phyloP scores from a whole-genome alignment of 768 basidiomycete species.

The Phylloporus sp. region DNA sequence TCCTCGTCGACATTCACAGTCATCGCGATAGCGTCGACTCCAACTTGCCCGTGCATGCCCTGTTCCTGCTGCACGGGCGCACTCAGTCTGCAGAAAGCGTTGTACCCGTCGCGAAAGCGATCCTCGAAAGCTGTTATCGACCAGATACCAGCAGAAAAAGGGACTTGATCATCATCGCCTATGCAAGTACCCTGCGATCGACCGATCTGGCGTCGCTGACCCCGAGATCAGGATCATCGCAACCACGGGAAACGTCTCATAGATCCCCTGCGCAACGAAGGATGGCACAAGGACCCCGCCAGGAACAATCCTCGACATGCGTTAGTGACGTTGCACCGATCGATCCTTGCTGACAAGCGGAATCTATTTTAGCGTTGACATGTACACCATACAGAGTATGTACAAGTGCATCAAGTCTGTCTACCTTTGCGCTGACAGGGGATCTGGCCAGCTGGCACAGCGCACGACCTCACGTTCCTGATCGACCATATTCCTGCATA shows the following conservation, averaged over 20 bases:
- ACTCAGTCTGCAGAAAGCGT: conserved; percentile 10
- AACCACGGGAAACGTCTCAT: conserved; percentile 29
- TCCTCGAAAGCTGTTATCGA: conserved; percentile 21
- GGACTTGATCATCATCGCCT: conserved; percentile 27
- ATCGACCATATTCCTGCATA: conserved; percentile 75
- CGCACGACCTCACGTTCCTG: conserved; percentile 70
- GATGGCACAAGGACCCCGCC: conserved; percentile 21
- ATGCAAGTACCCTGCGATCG: conserved; percentile 16
- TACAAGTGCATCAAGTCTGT: background rate
- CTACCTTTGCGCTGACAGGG: background rate
- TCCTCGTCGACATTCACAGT: conserved; percentile 22
- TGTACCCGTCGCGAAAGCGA: conserved; percentile 11
- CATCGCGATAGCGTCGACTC: conserved; percentile 15
- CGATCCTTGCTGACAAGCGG: conserved; percentile 3
- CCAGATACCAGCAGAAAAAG: conserved; percentile 11
- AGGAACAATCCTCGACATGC: conserved; percentile 25
- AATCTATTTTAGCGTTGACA: conserved; percentile 20
- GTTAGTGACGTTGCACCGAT: conserved; percentile 13
- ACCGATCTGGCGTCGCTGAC: background rate
- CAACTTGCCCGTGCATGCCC: conserved; percentile 21
- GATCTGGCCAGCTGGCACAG: conserved; percentile 47
- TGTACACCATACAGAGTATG: conserved; percentile 32
- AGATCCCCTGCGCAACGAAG: conserved; percentile 21
- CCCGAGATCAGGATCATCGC: conserved; percentile 25
- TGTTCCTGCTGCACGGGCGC: conserved; percentile 30